Conservation (phyloP, 1,284 basidiomycete genomes). For the Xerocomus minutiporus region DNA sequence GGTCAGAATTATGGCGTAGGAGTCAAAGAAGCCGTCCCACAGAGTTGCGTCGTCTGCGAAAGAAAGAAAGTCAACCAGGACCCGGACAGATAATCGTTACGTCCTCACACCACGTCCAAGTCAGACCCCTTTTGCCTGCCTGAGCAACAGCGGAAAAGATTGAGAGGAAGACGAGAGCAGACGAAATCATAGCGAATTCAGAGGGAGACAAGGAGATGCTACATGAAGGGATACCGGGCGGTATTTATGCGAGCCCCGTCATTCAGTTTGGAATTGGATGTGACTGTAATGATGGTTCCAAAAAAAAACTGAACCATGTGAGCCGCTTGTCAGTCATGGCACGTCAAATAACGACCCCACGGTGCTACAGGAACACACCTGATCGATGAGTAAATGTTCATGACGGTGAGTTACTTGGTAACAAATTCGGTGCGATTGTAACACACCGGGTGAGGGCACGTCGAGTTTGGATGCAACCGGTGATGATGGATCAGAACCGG, state of each 20-base stretch:
- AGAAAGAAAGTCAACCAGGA: slow-evolving; percentile 3
- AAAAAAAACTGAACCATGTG: not conserved
- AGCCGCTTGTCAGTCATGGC: not conserved
- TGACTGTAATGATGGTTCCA: not conserved
- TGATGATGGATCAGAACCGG: slow-evolving; percentile 3
- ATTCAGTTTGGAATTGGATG: not conserved
- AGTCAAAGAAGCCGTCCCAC: slow-evolving; percentile 6
- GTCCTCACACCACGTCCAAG: slow-evolving; percentile 25
- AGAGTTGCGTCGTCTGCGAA: slow-evolving; percentile 19
- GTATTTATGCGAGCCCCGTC: slow-evolving; percentile 18
- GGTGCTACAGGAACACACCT: not conserved
- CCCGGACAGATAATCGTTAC: not conserved
- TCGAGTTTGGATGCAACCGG: not conserved
- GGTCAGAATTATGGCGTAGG: not conserved
- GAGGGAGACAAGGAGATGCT: not conserved
- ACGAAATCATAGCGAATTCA: not conserved
- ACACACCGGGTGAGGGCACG: not conserved
- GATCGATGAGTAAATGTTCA: not conserved
- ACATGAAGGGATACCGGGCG: not conserved
- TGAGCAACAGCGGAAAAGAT: slow-evolving; percentile 12
- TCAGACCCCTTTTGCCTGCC: slow-evolving; percentile 24
- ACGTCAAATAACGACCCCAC: not conserved
- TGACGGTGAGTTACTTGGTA: not conserved
- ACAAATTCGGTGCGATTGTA: not conserved
- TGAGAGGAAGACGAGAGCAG: slow-evolving; percentile 6